Evolutionary conservation across 2,329 filamentous ascomycete species (phyloP).

Genomic region (Paraphoma sp.): DNA sequence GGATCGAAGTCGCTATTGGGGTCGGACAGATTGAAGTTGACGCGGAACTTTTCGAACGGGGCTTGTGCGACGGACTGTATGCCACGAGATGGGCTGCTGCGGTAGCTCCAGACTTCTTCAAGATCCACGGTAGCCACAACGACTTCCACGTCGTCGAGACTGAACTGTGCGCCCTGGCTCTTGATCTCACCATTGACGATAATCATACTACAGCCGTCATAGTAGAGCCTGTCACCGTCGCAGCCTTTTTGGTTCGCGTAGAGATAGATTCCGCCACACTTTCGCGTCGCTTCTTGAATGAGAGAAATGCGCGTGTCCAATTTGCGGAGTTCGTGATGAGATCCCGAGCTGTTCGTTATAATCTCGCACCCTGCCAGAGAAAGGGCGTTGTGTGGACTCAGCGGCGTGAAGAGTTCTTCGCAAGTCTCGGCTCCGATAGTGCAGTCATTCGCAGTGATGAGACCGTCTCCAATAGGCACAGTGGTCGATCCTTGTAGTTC

Average conservation of each 20-base stretch:
- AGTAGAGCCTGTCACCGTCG: slow-evolving; percentile 40
- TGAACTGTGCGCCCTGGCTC: slow-evolving; percentile 71
- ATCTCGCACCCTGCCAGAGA: slow-evolving; percentile 75
- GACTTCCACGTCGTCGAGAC: slow-evolving; percentile 61
- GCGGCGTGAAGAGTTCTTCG: slow-evolving; percentile 51
- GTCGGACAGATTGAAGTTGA: slow-evolving; percentile 54
- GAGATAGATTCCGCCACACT: slow-evolving; percentile 66
- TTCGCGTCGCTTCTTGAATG: slow-evolving; percentile 70
- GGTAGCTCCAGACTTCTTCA: slow-evolving; percentile 71
- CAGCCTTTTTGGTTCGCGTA: slow-evolving; percentile 40
- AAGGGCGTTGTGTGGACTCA: slow-evolving; percentile 63
- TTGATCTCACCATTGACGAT: slow-evolving; percentile 67
- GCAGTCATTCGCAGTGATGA: slow-evolving; percentile 68
- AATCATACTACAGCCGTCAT: slow-evolving; percentile 46
- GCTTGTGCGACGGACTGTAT: slow-evolving; percentile 62
- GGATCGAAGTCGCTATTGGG: slow-evolving; percentile 53
- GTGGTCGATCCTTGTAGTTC: slow-evolving; percentile 61
- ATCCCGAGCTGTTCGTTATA: slow-evolving; percentile 70
- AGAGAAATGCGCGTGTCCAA: slow-evolving; percentile 68
- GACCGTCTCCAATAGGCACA: slow-evolving; percentile 72
- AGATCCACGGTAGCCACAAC: slow-evolving; percentile 64
- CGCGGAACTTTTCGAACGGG: slow-evolving; percentile 55
- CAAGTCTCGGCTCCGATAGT: slow-evolving; percentile 70
- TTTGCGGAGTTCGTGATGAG: slow-evolving; percentile 73
- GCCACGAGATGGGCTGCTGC: slow-evolving; percentile 62